Conservation (phyloP, 2,329 filamentous ascomycete species). For the Aspergillus ustus region DNA sequence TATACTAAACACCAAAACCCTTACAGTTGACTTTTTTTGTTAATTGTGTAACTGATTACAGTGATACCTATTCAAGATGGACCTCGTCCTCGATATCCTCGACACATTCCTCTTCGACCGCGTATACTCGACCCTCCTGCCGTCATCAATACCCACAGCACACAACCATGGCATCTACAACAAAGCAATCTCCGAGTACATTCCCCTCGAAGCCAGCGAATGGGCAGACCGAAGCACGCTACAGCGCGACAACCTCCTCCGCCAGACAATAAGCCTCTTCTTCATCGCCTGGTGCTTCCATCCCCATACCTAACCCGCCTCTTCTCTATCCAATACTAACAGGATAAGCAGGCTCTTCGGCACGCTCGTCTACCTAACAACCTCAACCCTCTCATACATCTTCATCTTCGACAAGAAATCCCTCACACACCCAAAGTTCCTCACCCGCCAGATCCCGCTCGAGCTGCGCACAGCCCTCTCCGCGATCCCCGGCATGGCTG, state of each 20-base stretch:
- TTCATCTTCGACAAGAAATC: conserved; percentile 78
- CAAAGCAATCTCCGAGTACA: conserved; percentile 31
- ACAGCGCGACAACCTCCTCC: conserved; percentile 33
- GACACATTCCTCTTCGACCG: conserved; percentile 79
- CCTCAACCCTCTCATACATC: background rate
- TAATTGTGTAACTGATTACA: too few relatives aligned
- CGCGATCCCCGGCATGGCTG: conserved; percentile 78
- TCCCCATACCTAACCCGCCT: background rate
- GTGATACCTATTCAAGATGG: too few relatives aligned
- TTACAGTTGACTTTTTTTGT: too few relatives aligned
- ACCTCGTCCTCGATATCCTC: conserved; percentile 79
- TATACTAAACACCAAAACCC: too few relatives aligned
- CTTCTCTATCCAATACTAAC: background rate
- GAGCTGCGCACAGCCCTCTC: conserved; percentile 79
- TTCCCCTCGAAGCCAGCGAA: conserved; percentile 30
- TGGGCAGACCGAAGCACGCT: conserved; percentile 33
- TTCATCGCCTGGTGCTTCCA: conserved; percentile 33
- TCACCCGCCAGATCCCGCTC: conserved; percentile 85
- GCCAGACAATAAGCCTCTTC: conserved; percentile 35
- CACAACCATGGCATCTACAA: conserved; percentile 22
- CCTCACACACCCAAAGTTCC: conserved; percentile 85
- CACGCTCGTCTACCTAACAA: conserved; percentile 71
- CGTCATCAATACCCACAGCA: conserved; percentile 10
- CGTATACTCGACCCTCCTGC: conserved; percentile 62
- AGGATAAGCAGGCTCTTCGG: conserved; percentile 48